Evolutionary conservation across 306 rosid species (phyloP), one percentile per base, ranked within the genome.

Genomic region (Bauhinia variegata): DNA sequence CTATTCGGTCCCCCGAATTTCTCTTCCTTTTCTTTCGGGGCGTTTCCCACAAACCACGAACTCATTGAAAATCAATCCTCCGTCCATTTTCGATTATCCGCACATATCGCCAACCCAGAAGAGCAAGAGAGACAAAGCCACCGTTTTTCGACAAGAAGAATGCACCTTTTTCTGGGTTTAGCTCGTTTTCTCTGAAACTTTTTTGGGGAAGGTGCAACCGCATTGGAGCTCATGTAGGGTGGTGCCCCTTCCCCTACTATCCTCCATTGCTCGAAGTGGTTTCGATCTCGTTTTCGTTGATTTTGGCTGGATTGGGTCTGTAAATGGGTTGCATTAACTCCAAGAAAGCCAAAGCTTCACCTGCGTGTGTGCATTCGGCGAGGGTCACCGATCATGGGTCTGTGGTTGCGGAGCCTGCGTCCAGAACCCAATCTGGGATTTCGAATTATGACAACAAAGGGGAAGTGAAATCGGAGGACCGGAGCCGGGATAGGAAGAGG

Each of bases 261-360:
- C 77, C 18, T 80, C 84, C 87, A 67, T 84, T 64, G 68, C 70
- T 72, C 54, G 57, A 78, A 64, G 70, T 11, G 75, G 77, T 70
- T 70, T 75, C 75, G 73, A 57, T 72, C 74, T n/a, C 11, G 8
- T 47, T 52, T 54, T 7, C 9, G 15, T 76, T 72, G 75, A 82
- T 83, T 72, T 87, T 75, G 63, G 13, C 23, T 78, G 77, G 71
- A 65, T 61, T 73, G 75, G 78, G 77, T n/a, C 9, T 41, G 53
- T 32, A 61, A 79, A 95, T 95, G 99, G 97, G 97, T 88, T 95
- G 96, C 82, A 82, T 95, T 73, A 86, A 53, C 84, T 95, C 99
- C 19, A 95, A 90, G 69, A 64, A 59, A 48, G 87, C 15, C 39
- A 69, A 59, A 2, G 28, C 11, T 7, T 32, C 48, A 0, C 68